phyloP scores from a whole-genome alignment of 2,329 filamentous ascomycete genomes.

The Aspergillus luchuensis region DNA sequence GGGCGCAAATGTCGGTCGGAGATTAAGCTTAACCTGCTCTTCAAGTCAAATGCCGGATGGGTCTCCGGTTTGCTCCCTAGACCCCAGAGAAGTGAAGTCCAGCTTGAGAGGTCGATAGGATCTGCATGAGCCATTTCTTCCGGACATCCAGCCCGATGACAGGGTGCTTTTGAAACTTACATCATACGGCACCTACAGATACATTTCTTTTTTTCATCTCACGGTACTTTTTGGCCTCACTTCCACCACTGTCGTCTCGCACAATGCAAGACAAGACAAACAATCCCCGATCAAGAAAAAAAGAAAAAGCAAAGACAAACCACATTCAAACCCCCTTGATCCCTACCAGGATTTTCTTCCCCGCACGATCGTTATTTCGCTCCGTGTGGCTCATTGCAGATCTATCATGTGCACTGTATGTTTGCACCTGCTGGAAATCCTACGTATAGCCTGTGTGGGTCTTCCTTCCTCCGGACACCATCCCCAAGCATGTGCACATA shows the following conservation, averaged over 20 bases:
- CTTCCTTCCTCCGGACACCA: background rate
- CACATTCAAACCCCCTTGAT: background rate
- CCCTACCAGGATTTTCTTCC: background rate
- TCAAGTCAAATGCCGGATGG: background rate
- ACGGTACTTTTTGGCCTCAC: too few species aligned
- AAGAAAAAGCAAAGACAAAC: background rate
- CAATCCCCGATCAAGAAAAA: background rate
- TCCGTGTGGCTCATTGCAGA: constrained; percentile 12
- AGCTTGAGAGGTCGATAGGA: too few species aligned
- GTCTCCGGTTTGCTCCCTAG: background rate
- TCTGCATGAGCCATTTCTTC: background rate
- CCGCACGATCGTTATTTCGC: constrained; percentile 4
- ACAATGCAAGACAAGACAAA: background rate
- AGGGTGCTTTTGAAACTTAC: background rate
- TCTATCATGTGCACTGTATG: background rate
- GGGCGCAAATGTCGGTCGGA: background rate
- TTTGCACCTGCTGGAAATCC: background rate
- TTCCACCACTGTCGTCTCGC: background rate
- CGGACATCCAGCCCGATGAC: background rate
- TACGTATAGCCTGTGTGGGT: too few species aligned
- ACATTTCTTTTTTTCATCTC: background rate
- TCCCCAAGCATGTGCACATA: constrained; percentile 3
- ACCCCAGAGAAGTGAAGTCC: background rate
- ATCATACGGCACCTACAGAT: background rate
- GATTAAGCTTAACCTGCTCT: constrained; percentile 9